Conservation (phyloP, 2,329 filamentous ascomycete genomes). For the Escovopsis sp. region DNA sequence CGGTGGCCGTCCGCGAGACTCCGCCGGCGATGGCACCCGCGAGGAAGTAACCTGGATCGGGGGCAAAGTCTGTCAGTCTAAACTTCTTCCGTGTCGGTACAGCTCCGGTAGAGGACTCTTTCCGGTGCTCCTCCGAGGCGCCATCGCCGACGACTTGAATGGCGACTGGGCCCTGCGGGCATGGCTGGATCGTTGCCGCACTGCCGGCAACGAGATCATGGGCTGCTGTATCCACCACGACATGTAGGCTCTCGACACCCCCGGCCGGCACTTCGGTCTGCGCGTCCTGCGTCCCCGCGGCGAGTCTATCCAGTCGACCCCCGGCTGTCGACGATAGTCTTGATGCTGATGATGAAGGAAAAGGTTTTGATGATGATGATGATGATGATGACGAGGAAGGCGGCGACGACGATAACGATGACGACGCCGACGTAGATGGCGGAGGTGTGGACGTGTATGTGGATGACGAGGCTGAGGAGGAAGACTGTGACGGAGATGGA, state of each 20-base stretch:
- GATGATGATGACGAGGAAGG: not conserved
- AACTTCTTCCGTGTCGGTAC: constrained; percentile 25
- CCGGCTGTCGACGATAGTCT: too few species aligned
- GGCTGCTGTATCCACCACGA: constrained; percentile 5
- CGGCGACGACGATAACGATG: constrained; percentile 1
- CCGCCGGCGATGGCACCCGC: constrained; percentile 90
- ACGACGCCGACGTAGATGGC: too few species aligned
- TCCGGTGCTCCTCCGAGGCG: constrained; percentile 16
- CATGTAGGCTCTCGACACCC: constrained; percentile 6
- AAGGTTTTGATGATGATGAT: constrained; percentile 5
- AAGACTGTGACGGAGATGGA: constrained; percentile 5
- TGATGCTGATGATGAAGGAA: too few species aligned
- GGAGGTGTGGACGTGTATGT: not conserved
- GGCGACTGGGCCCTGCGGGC: constrained; percentile 10
- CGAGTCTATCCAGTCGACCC: constrained; percentile 1
- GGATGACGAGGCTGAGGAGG: not conserved
- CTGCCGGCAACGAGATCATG: constrained; percentile 10
- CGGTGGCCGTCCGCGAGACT: constrained; percentile 87
- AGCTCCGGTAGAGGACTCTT: constrained; percentile 18
- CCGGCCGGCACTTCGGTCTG: constrained; percentile 1
- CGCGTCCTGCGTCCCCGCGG: constrained; percentile 1
- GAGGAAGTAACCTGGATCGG: constrained; percentile 92
- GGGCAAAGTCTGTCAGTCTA: constrained; percentile 53
- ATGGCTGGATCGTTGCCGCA: constrained; percentile 10
- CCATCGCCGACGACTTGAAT: constrained; percentile 18